phyloP scores from a whole-genome alignment of 176 grass and related monocot genomes.

The Guadua angustifolia region DNA sequence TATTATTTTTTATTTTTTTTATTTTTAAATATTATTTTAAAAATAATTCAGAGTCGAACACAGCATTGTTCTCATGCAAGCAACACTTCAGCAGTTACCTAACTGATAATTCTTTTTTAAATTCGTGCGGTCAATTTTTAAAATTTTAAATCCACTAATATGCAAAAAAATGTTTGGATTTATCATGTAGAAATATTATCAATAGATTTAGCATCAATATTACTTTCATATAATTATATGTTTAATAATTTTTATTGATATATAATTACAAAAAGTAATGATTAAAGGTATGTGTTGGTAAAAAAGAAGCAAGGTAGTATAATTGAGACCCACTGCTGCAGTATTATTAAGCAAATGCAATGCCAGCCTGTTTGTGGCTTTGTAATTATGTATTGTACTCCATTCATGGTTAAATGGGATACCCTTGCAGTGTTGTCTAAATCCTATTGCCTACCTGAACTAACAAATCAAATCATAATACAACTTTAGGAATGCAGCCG shows the following conservation, averaged over 20 bases:
- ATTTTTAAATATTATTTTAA: no score
- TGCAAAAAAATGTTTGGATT: no score
- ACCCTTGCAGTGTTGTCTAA: not conserved
- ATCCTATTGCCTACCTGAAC: not conserved
- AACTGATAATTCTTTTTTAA: not conserved
- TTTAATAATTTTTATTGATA: no score
- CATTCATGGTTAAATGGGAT: not conserved
- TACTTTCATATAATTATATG: no score
- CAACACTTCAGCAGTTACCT: conserved; percentile 4
- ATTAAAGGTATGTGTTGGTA: no score
- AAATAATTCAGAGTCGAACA: not conserved
- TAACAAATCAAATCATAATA: conserved; percentile 13
- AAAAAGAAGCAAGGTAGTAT: not conserved
- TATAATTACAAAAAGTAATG: no score
- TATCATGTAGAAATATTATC: no score
- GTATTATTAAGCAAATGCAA: not conserved
- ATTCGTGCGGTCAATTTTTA: no score
- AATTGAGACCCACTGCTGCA: not conserved
- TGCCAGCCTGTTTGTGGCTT: not conserved
- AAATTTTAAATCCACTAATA: no score
- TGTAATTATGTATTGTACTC: not conserved
- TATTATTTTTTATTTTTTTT: no score
- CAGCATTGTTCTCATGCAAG: not conserved
- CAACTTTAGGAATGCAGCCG: not conserved
- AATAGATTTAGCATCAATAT: no score